These are phyloP conservation scores for Rasamsonia emersonii DNA, from an alignment of 2,329 filamentous ascomycete species.

Conservation along the genomic window DNA sequence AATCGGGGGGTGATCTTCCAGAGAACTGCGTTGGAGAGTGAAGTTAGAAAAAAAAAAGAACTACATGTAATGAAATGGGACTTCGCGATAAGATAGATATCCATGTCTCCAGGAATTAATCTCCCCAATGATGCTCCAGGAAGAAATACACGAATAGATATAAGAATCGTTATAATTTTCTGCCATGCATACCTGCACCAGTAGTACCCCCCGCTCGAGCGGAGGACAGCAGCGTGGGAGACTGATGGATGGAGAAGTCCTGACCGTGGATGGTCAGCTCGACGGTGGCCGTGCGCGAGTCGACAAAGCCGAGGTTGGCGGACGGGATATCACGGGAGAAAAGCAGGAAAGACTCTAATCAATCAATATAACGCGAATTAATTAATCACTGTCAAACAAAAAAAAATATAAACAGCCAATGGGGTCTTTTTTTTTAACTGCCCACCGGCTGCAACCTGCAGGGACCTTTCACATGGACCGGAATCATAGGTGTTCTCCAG, in stretches of 20 bases:
- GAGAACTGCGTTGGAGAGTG: slow-evolving; percentile 49
- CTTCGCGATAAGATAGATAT: too few relatives aligned
- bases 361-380: too few relatives aligned
- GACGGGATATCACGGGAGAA: slow-evolving; percentile 70
- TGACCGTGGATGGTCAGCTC: slow-evolving; percentile 59
- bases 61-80: slow-evolving; percentile 3
- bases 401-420: too few relatives aligned
- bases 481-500: too few relatives aligned
- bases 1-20: slow-evolving; percentile 87
- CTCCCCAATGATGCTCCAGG: slow-evolving; percentile 4
- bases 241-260: slow-evolving; percentile 73
- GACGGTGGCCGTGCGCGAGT: slow-evolving; percentile 57
- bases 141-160: too few relatives aligned
- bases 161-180: too few relatives aligned
- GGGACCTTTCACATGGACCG: too few relatives aligned
- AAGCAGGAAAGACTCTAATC: slow-evolving; percentile 85
- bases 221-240: slow-evolving; percentile 71
- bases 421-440: too few relatives aligned
- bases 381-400: too few relatives aligned
- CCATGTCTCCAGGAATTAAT: too few relatives aligned
- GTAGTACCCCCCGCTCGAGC: slow-evolving; percentile 65
- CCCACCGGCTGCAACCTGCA: too few relatives aligned
- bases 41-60: slow-evolving; percentile 10
- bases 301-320: slow-evolving; percentile 75
- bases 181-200: slow-evolving; percentile 58